A percentile compares a stretch with the other conserved stretches of the same genome.
Conservation (phyloP, 257 asterid species). For the Ilex asprella region DNA sequence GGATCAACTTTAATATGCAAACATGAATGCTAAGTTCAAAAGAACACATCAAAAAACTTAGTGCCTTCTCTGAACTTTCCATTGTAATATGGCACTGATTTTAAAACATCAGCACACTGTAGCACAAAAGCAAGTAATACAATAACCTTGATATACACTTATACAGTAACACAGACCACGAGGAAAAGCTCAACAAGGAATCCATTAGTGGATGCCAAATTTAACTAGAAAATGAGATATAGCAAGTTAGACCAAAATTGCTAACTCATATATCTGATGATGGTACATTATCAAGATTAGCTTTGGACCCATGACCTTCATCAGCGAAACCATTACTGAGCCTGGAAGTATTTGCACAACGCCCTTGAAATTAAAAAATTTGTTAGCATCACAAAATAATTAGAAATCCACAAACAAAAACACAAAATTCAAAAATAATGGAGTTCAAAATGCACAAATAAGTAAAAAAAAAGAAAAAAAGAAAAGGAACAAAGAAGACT, state of each 20-base stretch:
- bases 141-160: slow-evolving; percentile 6
- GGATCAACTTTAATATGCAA: too few species aligned
- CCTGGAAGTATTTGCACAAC: slow-evolving; percentile 22
- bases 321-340: slow-evolving; percentile 38
- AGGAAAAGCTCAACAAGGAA: not conserved
- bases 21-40: too few species aligned
- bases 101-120: slow-evolving; percentile 45
- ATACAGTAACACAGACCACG: not conserved
- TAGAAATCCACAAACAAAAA: not conserved
- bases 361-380: slow-evolving; percentile 15
- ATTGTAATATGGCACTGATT: slow-evolving; percentile 32
- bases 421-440: too few species aligned
- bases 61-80: slow-evolving; percentile 49
- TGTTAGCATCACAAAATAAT: slow-evolving; percentile 11
- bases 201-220: not conserved
- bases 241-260: slow-evolving; percentile 3
- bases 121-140: slow-evolving; percentile 14
- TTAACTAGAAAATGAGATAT: not conserved
- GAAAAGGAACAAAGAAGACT: too few species aligned
- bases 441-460: too few species aligned
- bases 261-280: slow-evolving; percentile 48
- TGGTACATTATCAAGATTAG: slow-evolving; percentile 34
- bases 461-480: too few species aligned
- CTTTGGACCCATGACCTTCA: slow-evolving; percentile 39
- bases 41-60: too few species aligned